Base-by-base conservation (phyloP, 768 basidiomycete species). In the Lentinula sp. region DNA sequence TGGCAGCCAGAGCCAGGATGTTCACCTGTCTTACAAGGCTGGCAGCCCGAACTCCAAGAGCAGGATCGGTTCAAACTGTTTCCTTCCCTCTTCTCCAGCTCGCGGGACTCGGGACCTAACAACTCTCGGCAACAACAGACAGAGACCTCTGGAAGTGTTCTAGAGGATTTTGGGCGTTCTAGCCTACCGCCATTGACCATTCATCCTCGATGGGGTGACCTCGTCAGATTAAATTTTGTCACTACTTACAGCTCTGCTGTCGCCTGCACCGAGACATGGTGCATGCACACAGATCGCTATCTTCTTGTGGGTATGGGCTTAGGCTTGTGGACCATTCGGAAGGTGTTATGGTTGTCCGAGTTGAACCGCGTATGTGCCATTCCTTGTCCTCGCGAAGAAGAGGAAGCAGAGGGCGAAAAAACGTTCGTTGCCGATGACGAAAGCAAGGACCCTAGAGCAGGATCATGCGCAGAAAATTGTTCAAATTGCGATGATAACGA, bases 201-300 rank as follows among this genome's bases (percentile, higher is more conserved):
- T 36, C 77, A 83, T 66, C 88, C 88, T n/a, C 79, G 88, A 2
- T 77, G 81, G 10, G 88, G 88, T 5, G 87, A 89, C 63, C 71
- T 90, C 28, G 13, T 39, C 37, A 54, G 20, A 16, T n/a, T 56
- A 23, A 39, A 23, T 20, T 9, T 55, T 10, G 18, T 39, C 16
- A 39, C 37, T 6, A 13, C 28, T 18, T 56, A 56, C n/a, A 56
- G 41, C 18, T 43, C 39, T 18, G 41, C 37, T 41, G 69, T 76
- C 0, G 77, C 84, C 2, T 70, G 88, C 42, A 80, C 81, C 32
- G 85, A 89, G 66, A 81, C 83, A 2, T 83, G 81, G 66, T 78
- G 78, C 53, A 77, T 73, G 62, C 74, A 82, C 55, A 76, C 86
- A 54, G 88, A 90, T 68, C 81, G 81, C 10, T 82, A 74, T 63